These are phyloP conservation scores for Colletotrichum chlorophyti DNA, from an alignment of 2,329 filamentous ascomycete species.

Conservation along the genomic window DNA sequence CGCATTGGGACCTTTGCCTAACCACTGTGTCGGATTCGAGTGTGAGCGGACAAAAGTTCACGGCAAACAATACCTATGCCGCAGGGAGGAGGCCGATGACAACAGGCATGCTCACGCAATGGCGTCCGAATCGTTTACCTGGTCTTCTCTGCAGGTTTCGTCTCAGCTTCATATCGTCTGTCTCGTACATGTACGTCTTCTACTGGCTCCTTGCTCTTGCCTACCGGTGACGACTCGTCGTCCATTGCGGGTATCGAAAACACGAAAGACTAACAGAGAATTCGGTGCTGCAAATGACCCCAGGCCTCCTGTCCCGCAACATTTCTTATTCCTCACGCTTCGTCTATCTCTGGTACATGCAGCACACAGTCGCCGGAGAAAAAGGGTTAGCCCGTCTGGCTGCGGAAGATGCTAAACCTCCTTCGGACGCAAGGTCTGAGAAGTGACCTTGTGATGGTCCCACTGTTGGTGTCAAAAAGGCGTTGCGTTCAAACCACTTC, in stretches of 20 bases:
- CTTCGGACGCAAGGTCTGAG: slow-evolving; percentile 10
- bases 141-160: background rate
- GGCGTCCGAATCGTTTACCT: background rate
- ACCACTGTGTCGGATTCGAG: slow-evolving; percentile 5
- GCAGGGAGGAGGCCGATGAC: background rate
- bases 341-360: slow-evolving; percentile 2
- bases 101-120: slow-evolving; percentile 2
- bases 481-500: slow-evolving; percentile 12
- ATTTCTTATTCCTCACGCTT: background rate
- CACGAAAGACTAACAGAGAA: background rate
- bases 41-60: background rate
- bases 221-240: background rate
- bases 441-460: slow-evolving; percentile 21
- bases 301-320: background rate
- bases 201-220: background rate
- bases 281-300: background rate
- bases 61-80: background rate
- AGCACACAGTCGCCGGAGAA: background rate
- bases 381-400: background rate
- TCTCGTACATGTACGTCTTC: background rate
- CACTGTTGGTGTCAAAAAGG: slow-evolving; percentile 13
- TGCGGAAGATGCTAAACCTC: slow-evolving; percentile 9
- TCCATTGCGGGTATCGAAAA: background rate
- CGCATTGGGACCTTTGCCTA: slow-evolving; percentile 13
- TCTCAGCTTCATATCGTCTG: background rate